These are phyloP conservation scores for Diaporthe sp. DNA, from an alignment of 2,329 filamentous ascomycete genomes.

Conservation along the genomic window DNA sequence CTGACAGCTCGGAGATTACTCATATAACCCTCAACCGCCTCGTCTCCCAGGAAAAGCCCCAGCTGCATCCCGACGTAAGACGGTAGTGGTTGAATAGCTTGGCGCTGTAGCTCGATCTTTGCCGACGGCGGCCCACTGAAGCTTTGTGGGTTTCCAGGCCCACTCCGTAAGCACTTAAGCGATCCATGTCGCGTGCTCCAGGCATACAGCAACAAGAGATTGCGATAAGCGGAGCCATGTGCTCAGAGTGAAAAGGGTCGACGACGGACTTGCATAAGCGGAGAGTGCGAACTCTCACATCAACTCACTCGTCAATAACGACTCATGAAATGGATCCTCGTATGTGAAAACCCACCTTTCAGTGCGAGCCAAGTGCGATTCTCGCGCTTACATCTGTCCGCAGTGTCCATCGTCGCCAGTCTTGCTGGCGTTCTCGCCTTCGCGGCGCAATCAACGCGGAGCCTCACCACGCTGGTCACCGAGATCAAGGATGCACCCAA, in stretches of 20 bases:
- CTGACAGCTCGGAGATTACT: neutral
- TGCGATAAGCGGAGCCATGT: slow-evolving; percentile 6
- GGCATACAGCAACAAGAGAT: neutral
- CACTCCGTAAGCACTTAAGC: slow-evolving; percentile 17
- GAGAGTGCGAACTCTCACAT: neutral
- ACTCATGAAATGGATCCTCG: neutral
- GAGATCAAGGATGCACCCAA: slow-evolving; percentile 16
- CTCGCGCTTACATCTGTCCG: neutral
- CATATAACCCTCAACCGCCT: neutral
- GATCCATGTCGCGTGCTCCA: neutral
- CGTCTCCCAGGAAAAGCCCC: no score
- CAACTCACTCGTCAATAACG: neutral
- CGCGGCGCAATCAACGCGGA: slow-evolving; percentile 1
- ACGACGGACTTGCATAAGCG: neutral
- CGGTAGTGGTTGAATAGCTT: no score
- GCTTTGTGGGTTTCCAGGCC: neutral
- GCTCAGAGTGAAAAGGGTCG: neutral
- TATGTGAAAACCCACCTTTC: neutral
- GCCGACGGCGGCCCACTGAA: neutral
- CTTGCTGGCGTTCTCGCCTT: slow-evolving; percentile 18
- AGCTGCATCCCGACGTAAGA: neutral
- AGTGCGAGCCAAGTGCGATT: neutral
- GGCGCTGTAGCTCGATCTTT: neutral
- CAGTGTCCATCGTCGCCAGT: slow-evolving; percentile 6
- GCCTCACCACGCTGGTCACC: neutral